Conservation (phyloP, 2,329 filamentous ascomycete species). For the Cryoendolithus antarcticus region DNA sequence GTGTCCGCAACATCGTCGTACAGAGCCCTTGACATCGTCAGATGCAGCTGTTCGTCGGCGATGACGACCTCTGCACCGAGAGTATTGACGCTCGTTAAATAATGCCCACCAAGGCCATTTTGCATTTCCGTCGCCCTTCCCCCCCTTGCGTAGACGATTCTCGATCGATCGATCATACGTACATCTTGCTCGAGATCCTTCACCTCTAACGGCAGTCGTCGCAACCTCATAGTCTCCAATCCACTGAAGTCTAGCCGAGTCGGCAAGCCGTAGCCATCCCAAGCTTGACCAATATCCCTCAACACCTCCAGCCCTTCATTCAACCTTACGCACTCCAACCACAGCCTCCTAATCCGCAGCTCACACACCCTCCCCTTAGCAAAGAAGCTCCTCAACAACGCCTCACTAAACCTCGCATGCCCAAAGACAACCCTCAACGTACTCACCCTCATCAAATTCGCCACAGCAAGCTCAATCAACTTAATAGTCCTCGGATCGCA, state of each 20-base stretch:
- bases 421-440: slow-evolving; percentile 34
- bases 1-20: not conserved
- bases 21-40: not conserved
- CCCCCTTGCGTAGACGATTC: slow-evolving; percentile 18
- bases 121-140: slow-evolving; percentile 7
- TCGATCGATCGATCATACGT: not conserved
- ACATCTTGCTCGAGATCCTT: not conserved
- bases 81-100: slow-evolving; percentile 11
- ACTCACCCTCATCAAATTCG: slow-evolving; percentile 30
- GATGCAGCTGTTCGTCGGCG: slow-evolving; percentile 8
- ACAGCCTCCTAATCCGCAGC: slow-evolving; percentile 27
- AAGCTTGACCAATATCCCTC: slow-evolving; percentile 1
- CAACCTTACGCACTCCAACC: slow-evolving; percentile 34
- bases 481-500: slow-evolving; percentile 27
- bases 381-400: slow-evolving; percentile 29
- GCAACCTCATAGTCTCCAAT: slow-evolving; percentile 30
- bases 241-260: slow-evolving; percentile 17
- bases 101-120: slow-evolving; percentile 16
- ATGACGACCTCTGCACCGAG: slow-evolving; percentile 5
- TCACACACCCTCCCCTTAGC: slow-evolving; percentile 18
- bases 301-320: slow-evolving; percentile 13
- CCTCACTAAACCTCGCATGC: slow-evolving; percentile 29
- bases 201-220: slow-evolving; percentile 23
- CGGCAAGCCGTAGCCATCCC: slow-evolving; percentile 13
- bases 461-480: slow-evolving; percentile 26